A percentile compares a stretch with the other conserved stretches of the same genome.
These are phyloP conservation scores for Bruguiera parviflora DNA, from an alignment of 345 rosid species.

Conservation along the genomic window DNA sequence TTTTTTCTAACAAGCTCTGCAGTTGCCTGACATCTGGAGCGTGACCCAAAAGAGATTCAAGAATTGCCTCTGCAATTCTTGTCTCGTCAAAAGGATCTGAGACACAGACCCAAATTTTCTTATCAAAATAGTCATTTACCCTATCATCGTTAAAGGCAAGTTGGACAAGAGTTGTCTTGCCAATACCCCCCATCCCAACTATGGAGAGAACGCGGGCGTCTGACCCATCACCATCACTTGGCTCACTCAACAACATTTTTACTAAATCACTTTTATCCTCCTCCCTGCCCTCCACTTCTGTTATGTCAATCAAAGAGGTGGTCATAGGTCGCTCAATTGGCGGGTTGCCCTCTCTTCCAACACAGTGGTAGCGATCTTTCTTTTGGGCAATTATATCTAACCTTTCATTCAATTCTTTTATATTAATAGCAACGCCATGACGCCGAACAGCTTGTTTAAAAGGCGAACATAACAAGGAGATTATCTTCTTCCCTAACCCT, in stretches of 20 bases:
- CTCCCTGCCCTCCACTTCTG: not conserved
- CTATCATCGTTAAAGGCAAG: not conserved
- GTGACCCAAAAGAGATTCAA: not conserved
- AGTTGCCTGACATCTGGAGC: no score
- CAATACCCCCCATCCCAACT: constrained; percentile 3
- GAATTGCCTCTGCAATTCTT: not conserved
- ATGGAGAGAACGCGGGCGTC: not conserved
- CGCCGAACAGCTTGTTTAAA: no score
- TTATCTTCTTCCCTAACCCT: no score
- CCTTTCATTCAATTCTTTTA: no score
- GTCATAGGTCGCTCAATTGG: no score
- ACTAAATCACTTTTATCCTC: not conserved
- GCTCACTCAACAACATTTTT: not conserved
- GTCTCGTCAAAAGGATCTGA: not conserved
- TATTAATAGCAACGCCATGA: no score
- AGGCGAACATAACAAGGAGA: no score
- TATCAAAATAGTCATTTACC: not conserved
- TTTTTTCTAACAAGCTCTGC: no score
- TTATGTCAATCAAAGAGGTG: not conserved
- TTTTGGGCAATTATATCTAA: no score
- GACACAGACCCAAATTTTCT: not conserved
- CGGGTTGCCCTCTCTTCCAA: no score
- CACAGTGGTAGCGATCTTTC: no score
- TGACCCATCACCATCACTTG: not conserved
- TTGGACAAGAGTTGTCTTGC: not conserved